Base-by-base conservation (phyloP, 176 grass and related monocot species). In the Lolium rigidum region DNA sequence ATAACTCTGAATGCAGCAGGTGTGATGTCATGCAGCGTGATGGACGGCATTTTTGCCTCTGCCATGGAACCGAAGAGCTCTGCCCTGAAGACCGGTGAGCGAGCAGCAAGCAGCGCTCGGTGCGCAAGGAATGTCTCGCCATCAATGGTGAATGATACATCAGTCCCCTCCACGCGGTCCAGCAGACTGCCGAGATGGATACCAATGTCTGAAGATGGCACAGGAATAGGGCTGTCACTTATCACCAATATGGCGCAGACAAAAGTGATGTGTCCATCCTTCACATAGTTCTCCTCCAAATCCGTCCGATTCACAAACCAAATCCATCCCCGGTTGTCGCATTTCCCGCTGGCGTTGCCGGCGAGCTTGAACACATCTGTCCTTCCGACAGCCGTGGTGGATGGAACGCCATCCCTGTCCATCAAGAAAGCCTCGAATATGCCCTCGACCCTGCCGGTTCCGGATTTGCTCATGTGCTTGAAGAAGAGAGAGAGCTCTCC, bases 41-140 rank as follows among this genome's bases (percentile, higher is more conserved):
- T 84, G 9, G 52, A 50, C 6, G 80, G 0, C 61, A 51, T 41
- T 6, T 2, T n/a, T 7, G 18, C 61, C 58, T 89, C 80, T 0
- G 24, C 9, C 87, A 84, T 89, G 16, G 63, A 20, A 13, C 87
- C 61, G 2, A 80, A 84, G 52, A 89, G 56, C 79, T 88, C 70
- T 1, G 80, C 80, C 12, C 28, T 77, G 50, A 88, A 88, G 4
- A 88, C 79, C 10, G 85, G 48, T 0, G 85, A 77, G 28, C 86
- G 61, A 15, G 80, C 72, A 13, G 86, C 80, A 25, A 87, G 37
- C 31, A 87, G 62, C 8, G 62, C 16, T 26, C 62, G 78, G 69
- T 88, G 86, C 6, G 20, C 86, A 1, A 10, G 35, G n/a, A 86
- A 88, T 0, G 28, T 77, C 24, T 92, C 78, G 9, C 70, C 46